Evolutionary conservation across 805 yeast species (phyloP).

Genomic region (Lachancea waltii): DNA sequence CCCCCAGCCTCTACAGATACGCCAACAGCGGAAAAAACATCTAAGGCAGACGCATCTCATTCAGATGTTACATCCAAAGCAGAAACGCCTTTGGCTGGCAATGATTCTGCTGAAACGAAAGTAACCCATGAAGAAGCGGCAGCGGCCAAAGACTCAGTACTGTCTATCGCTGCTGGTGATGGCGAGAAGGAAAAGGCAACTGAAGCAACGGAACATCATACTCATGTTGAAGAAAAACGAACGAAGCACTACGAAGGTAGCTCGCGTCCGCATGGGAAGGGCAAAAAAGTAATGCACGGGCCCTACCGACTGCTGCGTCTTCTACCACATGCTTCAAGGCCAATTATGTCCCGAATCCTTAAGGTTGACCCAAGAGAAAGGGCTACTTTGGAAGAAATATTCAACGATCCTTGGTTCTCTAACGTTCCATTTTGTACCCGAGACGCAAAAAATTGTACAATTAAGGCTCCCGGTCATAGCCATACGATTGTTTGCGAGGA

Average conservation of each 20-base stretch:
- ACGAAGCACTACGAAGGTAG: background rate
- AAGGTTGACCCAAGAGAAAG: conserved; percentile 53
- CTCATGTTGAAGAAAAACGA: background rate
- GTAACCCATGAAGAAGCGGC: too few relatives aligned
- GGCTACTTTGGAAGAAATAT: conserved; percentile 60
- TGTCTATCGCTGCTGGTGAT: too few relatives aligned
- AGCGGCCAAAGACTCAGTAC: too few relatives aligned
- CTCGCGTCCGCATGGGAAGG: conserved; percentile 16
- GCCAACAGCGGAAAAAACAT: too few relatives aligned
- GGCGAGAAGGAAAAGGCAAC: too few relatives aligned
- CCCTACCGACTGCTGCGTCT: conserved; percentile 77
- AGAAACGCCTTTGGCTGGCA: too few relatives aligned
- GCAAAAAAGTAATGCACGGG: conserved; percentile 62
- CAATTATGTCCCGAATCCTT: conserved; percentile 61
- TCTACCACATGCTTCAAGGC: conserved; percentile 78
- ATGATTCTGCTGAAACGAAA: too few relatives aligned
- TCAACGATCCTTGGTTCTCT: conserved; percentile 64
- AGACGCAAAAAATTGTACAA: conserved; percentile 34
- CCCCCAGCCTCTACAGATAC: too few relatives aligned
- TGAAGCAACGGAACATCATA: too few relatives aligned
- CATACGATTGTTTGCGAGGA: conserved; percentile 46
- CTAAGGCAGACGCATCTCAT: too few relatives aligned
- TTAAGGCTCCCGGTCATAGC: conserved; percentile 43
- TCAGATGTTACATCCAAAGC: too few relatives aligned
- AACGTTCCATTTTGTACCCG: conserved; percentile 57